These are phyloP conservation scores for Fusarium sororula DNA, from an alignment of 2,329 filamentous ascomycete genomes.

Conservation along the genomic window DNA sequence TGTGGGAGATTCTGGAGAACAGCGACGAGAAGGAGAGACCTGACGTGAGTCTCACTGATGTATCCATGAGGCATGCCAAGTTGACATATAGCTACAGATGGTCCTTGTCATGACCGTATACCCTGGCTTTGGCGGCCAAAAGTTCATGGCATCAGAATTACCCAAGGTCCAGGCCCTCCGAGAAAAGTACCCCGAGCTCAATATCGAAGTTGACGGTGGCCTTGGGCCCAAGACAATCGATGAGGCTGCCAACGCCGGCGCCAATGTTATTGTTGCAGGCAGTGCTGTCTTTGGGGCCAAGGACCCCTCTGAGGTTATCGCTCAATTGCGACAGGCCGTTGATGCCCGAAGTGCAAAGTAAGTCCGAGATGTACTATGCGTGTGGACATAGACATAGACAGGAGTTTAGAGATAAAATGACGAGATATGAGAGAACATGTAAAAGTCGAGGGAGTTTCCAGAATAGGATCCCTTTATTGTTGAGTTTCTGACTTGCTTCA, in stretches of 20 bases:
- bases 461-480: background rate
- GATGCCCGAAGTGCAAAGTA: conserved; percentile 62
- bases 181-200: conserved; percentile 85
- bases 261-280: conserved; percentile 97
- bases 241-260: conserved; percentile 91
- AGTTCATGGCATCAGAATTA: conserved; percentile 96
- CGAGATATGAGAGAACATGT: background rate
- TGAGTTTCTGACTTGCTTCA: conserved; percentile 16
- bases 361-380: conserved; percentile 32
- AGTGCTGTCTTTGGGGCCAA: conserved; percentile 94
- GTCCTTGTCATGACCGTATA: conserved; percentile 98
- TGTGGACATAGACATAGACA: background rate
- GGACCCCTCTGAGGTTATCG: conserved; percentile 87
- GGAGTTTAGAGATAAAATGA: background rate
- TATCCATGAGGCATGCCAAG: background rate
- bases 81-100: conserved; percentile 70
- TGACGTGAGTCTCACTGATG: conserved; percentile 72
- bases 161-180: conserved; percentile 91
- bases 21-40: conserved; percentile 78
- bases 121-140: conserved; percentile 96
- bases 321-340: conserved; percentile 81
- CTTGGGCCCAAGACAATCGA: conserved; percentile 89
- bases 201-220: conserved; percentile 97
- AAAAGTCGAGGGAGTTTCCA: background rate
- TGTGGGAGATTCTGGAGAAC: conserved; percentile 88